Conservation (phyloP, 225 moss, liverwort and hornwort species). For the Lunularia cruciata region DNA sequence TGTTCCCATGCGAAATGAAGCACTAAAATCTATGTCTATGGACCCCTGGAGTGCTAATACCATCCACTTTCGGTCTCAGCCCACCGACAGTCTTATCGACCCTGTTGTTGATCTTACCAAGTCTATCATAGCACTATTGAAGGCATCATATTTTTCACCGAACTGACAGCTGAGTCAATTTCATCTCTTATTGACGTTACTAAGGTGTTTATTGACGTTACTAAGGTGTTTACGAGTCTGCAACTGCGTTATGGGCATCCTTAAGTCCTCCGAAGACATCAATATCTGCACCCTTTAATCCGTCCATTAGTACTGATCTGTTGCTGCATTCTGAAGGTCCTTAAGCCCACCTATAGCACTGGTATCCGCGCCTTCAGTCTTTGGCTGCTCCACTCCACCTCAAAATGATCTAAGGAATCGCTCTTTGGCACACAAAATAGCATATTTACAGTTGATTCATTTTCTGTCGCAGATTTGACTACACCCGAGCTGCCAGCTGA, state of each 20-base stretch:
- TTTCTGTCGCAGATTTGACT: constrained; percentile 3
- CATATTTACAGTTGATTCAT: not conserved
- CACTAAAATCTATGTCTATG: constrained; percentile 49
- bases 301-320: constrained; percentile 12
- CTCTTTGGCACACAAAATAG: constrained; percentile 21
- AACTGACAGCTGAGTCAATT: constrained; percentile 47
- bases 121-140: constrained; percentile 55
- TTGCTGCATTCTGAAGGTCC: too few species aligned
- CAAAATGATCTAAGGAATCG: constrained; percentile 4
- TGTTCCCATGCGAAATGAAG: constrained; percentile 63
- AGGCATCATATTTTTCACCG: constrained; percentile 47
- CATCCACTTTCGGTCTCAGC: constrained; percentile 52
- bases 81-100: constrained; percentile 45
- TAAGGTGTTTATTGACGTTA: constrained; percentile 46
- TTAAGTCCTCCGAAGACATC: constrained; percentile 17
- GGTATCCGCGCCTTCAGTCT: constrained; percentile 1
- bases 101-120: constrained; percentile 57
- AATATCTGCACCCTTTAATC: constrained; percentile 22
- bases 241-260: constrained; percentile 55
- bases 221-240: too few species aligned
- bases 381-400: constrained; percentile 16
- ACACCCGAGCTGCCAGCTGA: constrained; percentile 7
- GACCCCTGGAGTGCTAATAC: constrained; percentile 39
- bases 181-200: constrained; percentile 45
- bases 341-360: constrained; percentile 15